Evolutionary conservation across 1,284 basidiomycete species (phyloP).

Genomic region (Vanrija sp.): DNA sequence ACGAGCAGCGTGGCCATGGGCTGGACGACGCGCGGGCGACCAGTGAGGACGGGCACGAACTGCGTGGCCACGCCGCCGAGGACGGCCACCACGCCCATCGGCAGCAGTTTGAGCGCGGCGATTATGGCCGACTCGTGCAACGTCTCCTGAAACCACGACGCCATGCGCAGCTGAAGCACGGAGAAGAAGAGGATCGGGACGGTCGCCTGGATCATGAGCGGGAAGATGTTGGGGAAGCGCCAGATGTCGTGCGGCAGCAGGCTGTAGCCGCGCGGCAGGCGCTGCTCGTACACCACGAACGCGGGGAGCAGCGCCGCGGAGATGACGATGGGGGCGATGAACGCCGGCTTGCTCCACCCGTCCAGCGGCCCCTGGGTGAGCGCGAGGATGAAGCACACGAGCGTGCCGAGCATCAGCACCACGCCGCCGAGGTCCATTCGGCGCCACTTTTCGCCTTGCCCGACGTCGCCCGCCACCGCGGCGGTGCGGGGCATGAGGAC

Average conservation of each 20-base stretch:
- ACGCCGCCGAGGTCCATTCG: conserved; percentile 47
- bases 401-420: conserved; percentile 29
- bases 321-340: conserved; percentile 43
- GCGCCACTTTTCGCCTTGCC: conserved; percentile 38
- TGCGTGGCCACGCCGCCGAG: conserved; percentile 36
- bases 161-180: conserved; percentile 39
- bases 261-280: conserved; percentile 34
- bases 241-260: conserved; percentile 45
- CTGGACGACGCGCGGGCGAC: conserved; percentile 37
- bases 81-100: conserved; percentile 43
- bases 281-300: conserved; percentile 31
- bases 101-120: conserved; percentile 39
- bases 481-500: conserved; percentile 14
- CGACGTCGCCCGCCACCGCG: conserved; percentile 38
- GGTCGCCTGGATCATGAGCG: conserved; percentile 24
- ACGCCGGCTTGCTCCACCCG: conserved; percentile 41
- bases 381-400: conserved; percentile 46
- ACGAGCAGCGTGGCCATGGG: conserved; percentile 29
- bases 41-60: conserved; percentile 35
- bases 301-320: conserved; percentile 14
- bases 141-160: conserved; percentile 44
- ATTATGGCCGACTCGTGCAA: conserved; percentile 39
- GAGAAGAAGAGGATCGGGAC: conserved; percentile 27
- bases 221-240: conserved; percentile 44
- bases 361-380: conserved; percentile 41